Evolutionary conservation across 805 yeast species (phyloP).

Genomic region (Hanseniaspora guilliermondii): DNA sequence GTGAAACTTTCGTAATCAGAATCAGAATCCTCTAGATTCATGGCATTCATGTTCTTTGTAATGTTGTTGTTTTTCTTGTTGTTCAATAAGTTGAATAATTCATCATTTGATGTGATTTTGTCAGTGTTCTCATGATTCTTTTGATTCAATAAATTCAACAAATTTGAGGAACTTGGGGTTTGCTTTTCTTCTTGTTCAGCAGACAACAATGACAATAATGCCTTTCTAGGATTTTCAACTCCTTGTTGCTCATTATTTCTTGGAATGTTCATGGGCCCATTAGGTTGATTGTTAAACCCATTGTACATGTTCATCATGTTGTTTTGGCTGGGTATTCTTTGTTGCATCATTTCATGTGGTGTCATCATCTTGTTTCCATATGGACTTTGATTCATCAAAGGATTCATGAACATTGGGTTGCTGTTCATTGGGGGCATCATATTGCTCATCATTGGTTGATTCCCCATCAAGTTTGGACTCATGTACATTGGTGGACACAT

Average conservation of each 20-base stretch:
- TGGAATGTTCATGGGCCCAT: not conserved
- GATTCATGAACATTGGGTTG: not conserved
- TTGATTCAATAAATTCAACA: not conserved
- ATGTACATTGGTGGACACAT: not conserved
- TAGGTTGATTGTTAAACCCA: not conserved
- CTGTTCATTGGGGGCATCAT: not conserved
- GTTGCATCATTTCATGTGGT: not conserved
- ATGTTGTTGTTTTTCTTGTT: not conserved
- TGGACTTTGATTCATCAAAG: constrained; percentile 14
- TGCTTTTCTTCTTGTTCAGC: not conserved
- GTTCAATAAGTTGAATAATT: not conserved
- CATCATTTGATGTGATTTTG: constrained; percentile 3
- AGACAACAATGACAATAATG: not conserved
- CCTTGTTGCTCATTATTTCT: not conserved
- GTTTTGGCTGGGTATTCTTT: not conserved
- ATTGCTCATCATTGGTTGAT: not conserved
- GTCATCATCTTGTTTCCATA: not conserved
- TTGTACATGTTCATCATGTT: constrained; percentile 4
- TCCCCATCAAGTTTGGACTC: constrained; percentile 2
- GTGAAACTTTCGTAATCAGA: constrained; percentile 22
- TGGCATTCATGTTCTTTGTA: not conserved
- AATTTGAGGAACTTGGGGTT: not conserved
- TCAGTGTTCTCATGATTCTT: not conserved
- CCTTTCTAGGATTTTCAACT: constrained; percentile 4
- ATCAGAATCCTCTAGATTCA: not conserved